These are phyloP conservation scores for Guillardia theta DNA, from an alignment of 78 protist species.

Conservation along the genomic window DNA sequence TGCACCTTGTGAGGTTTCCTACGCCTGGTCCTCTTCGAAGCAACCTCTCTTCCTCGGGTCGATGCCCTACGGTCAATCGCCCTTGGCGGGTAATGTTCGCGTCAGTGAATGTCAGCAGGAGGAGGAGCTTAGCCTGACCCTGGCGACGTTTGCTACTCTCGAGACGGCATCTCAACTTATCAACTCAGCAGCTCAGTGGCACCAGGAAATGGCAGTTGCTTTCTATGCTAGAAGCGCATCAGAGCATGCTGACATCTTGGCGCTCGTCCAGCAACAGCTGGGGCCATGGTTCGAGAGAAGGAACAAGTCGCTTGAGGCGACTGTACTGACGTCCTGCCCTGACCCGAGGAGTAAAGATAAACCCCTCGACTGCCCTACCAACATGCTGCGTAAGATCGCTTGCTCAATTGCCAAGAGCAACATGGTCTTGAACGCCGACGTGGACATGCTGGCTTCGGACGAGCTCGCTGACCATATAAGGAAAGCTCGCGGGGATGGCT, in stretches of 20 bases:
- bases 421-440: neutral
- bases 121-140: too few species aligned
- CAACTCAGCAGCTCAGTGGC: neutral
- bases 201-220: neutral
- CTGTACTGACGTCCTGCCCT: neutral
- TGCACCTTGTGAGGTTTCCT: too few species aligned
- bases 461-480: neutral
- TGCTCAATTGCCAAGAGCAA: neutral
- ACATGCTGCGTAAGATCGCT: neutral
- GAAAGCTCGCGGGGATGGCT: neutral
- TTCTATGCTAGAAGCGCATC: neutral
- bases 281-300: neutral
- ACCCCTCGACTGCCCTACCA: neutral
- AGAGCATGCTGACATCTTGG: neutral
- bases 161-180: too few species aligned
- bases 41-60: too few species aligned
- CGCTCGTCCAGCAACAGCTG: neutral
- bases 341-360: neutral
- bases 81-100: too few species aligned
- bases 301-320: neutral
- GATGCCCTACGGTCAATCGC: too few species aligned
- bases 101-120: too few species aligned
- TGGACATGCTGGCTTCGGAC: neutral
- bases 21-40: too few species aligned
- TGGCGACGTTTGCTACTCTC: too few species aligned